phyloP scores from a whole-genome alignment of 2,329 filamentous ascomycete genomes.

The Fusarium sp. region DNA sequence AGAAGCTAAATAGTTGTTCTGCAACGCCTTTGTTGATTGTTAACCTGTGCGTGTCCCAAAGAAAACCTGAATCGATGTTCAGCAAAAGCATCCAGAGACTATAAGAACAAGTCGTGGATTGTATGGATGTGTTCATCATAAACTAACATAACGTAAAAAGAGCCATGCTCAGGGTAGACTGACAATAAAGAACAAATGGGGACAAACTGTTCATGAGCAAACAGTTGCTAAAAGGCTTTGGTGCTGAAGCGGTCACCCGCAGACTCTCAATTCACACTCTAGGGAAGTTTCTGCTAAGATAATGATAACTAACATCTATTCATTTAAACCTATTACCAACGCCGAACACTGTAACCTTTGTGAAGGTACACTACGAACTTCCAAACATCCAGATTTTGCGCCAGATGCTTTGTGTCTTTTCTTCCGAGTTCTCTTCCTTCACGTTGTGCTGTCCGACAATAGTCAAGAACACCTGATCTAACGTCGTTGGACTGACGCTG shows the following conservation, averaged over 20 bases:
- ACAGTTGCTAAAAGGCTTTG: background rate
- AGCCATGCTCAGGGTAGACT: no score
- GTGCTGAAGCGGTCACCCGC: background rate
- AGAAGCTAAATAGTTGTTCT: background rate
- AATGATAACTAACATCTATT: background rate
- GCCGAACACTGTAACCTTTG: background rate
- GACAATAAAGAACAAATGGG: background rate
- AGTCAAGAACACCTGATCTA: slow-evolving; percentile 90
- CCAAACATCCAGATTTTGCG: slow-evolving; percentile 45
- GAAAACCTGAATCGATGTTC: background rate
- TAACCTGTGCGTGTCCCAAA: background rate
- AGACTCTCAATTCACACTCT: background rate
- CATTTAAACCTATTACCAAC: background rate
- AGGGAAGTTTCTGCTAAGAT: background rate
- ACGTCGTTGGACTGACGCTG: slow-evolving; percentile 85
- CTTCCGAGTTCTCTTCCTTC: slow-evolving; percentile 75
- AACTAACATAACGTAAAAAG: background rate
- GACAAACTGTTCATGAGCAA: background rate
- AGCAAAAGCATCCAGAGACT: background rate
- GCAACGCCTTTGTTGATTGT: background rate
- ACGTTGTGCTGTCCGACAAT: slow-evolving; percentile 87
- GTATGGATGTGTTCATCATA: background rate
- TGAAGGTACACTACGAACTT: slow-evolving; percentile 29
- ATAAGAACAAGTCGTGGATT: no score
- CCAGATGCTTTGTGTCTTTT: slow-evolving; percentile 48